Conservation (phyloP, 768 basidiomycete species). For the Trametes cubensis region DNA sequence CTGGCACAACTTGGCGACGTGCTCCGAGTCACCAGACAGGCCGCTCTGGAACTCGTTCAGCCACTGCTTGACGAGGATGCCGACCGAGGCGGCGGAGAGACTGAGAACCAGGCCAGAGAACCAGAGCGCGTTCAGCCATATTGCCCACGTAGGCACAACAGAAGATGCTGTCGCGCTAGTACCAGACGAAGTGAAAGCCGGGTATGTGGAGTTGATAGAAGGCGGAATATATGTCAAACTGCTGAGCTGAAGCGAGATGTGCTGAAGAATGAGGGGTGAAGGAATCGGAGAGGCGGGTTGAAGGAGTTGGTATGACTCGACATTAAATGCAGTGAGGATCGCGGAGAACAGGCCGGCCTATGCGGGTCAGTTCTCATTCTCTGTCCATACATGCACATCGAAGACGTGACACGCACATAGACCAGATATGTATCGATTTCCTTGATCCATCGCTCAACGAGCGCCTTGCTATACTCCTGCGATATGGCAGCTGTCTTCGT, state of each 20-base stretch:
- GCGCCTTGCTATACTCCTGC: conserved; percentile 5
- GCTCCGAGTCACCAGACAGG: neutral
- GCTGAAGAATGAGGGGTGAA: neutral
- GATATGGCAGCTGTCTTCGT: neutral
- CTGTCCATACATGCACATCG: too few species aligned
- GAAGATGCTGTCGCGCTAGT: neutral
- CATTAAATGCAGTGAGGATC: conserved; percentile 30
- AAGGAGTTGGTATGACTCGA: conserved; percentile 26
- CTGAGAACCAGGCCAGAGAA: conserved; percentile 30
- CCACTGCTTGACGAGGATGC: conserved; percentile 37
- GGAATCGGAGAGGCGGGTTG: conserved; percentile 13
- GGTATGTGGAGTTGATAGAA: conserved; percentile 18
- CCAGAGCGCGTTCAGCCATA: conserved; percentile 30
- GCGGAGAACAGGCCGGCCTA: conserved; percentile 34
- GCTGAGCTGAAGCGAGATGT: conserved; percentile 17
- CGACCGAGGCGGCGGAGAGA: conserved; percentile 30
- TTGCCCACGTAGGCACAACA: neutral
- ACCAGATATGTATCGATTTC: conserved; percentile 14
- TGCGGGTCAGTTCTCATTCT: neutral
- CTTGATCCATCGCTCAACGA: conserved; percentile 1
- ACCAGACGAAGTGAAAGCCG: neutral
- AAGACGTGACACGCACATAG: neutral
- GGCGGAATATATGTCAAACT: conserved; percentile 7
- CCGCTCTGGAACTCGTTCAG: conserved; percentile 17
- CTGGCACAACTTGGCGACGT: conserved; percentile 22